A percentile compares a stretch with the other conserved stretches of the same genome.
Conservation (phyloP, 106 monocot genomes). For the Gastrodia elata region DNA sequence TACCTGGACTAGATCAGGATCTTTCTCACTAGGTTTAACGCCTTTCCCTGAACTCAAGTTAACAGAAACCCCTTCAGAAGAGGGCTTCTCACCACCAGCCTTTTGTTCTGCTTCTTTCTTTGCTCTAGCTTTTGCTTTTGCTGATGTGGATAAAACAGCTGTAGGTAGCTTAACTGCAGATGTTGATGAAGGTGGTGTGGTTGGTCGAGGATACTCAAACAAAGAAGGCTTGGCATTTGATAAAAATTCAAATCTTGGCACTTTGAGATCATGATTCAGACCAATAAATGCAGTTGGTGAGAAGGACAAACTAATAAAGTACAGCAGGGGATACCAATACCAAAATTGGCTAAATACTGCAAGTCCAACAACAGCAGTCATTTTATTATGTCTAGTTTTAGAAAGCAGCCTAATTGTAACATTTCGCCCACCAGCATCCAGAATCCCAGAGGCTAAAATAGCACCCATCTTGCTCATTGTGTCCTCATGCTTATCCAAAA, state of each 20-base stretch:
- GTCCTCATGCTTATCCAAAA: slow-evolving; percentile 97
- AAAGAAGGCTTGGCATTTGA: slow-evolving; percentile 92
- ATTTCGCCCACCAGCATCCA: slow-evolving; percentile 97
- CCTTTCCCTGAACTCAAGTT: slow-evolving; percentile 40
- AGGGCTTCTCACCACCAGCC: slow-evolving; percentile 36
- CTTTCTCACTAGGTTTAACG: slow-evolving; percentile 53
- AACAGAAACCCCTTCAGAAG: slow-evolving; percentile 27
- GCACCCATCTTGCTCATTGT: slow-evolving; percentile 99
- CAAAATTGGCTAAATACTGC: slow-evolving; percentile 99
- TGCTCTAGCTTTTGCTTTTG: slow-evolving; percentile 81
- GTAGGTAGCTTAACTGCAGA: slow-evolving; percentile 73
- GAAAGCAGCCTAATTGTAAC: slow-evolving; percentile 90
- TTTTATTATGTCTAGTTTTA: slow-evolving; percentile 80
- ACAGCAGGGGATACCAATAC: slow-evolving; percentile 98
- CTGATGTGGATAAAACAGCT: slow-evolving; percentile 83
- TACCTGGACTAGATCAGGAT: slow-evolving; percentile 77
- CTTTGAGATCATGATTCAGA: slow-evolving; percentile 90
- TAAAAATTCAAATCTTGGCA: slow-evolving; percentile 93
- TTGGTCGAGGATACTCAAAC: slow-evolving; percentile 83
- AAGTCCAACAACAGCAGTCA: slow-evolving; percentile 91
- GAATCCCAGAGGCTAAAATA: slow-evolving; percentile 94
- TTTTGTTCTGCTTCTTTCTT: slow-evolving; percentile 92
- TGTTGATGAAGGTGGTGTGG: slow-evolving; percentile 57
- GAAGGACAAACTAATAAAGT: slow-evolving; percentile 92
- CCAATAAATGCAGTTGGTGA: slow-evolving; percentile 93